Conservation (phyloP, 192 early-diverging fungal genomes). For the Backusella mclennaniae region DNA sequence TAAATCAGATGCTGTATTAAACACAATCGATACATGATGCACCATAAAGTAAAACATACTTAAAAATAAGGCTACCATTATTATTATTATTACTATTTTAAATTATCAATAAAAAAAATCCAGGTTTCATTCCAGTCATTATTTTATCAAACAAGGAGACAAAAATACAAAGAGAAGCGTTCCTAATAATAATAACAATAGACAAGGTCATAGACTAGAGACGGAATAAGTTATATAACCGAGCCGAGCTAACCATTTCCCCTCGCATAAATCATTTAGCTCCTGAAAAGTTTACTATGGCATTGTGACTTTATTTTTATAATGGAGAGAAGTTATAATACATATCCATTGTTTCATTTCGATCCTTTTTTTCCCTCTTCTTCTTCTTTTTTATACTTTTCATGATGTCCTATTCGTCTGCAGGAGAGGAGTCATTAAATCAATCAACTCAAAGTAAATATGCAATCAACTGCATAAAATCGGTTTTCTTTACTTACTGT, state of each 20-base stretch:
- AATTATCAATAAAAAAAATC: neutral
- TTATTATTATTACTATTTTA: neutral
- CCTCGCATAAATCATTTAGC: neutral
- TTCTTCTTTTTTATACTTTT: neutral
- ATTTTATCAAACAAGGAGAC: neutral
- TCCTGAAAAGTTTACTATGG: neutral
- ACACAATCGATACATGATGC: neutral
- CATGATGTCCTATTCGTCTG: neutral
- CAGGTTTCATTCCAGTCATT: neutral
- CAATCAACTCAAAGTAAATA: neutral
- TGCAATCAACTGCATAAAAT: neutral
- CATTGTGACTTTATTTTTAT: neutral
- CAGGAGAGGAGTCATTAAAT: neutral
- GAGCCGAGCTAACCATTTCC: neutral
- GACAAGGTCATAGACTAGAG: no score
- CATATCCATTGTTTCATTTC: neutral
- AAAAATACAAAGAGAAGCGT: neutral
- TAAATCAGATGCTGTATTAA: conserved; percentile 6
- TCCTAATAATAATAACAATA: neutral
- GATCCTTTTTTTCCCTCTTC: neutral
- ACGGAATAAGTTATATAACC: neutral
- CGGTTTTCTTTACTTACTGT: neutral
- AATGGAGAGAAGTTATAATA: neutral
- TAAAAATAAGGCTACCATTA: neutral
- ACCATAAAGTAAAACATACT: neutral